Percentiles rank a stretch among this genome's conserved stretches.
phyloP scores from a whole-genome alignment of 1,284 basidiomycete species.

The Apiotrichum akiyoshidainum region DNA sequence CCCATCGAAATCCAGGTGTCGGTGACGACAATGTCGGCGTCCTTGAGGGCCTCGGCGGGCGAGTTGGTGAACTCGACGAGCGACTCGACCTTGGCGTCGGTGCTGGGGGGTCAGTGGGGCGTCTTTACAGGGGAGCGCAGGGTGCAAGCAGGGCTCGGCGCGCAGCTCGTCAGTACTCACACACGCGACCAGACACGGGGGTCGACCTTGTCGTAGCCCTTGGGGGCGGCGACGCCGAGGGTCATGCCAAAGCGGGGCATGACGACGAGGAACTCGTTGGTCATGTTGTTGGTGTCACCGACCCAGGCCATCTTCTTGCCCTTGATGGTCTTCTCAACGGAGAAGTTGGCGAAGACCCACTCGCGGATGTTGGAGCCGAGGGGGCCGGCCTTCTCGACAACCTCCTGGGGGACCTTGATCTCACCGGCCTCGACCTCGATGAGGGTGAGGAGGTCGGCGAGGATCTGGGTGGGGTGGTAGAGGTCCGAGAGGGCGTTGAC shows the following conservation, averaged over 20 bases:
- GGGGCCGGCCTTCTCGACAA: constrained; percentile 1
- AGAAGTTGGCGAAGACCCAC: constrained; percentile 16
- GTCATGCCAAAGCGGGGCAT: constrained; percentile 87
- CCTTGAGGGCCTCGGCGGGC: constrained; percentile 79
- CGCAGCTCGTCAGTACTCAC: constrained; percentile 24
- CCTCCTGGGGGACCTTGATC: constrained; percentile 1
- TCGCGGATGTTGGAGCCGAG: neutral
- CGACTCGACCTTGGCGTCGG: constrained; percentile 42
- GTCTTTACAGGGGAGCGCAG: neutral
- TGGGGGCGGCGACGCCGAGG: constrained; percentile 76
- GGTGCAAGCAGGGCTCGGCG: too few species aligned
- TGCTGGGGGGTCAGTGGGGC: constrained; percentile 21
- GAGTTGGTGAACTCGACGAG: constrained; percentile 46
- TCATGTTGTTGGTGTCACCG: constrained; percentile 92
- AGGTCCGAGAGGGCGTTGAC: constrained; percentile 92
- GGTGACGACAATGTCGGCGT: constrained; percentile 90
- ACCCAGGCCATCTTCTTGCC: constrained; percentile 83
- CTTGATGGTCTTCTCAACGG: constrained; percentile 34
- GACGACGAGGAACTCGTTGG: constrained; percentile 95
- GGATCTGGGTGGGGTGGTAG: constrained; percentile 94
- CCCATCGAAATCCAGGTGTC: constrained; percentile 99
- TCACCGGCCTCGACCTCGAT: constrained; percentile 59
- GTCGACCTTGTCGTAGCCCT: constrained; percentile 64
- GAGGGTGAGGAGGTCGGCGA: constrained; percentile 88
- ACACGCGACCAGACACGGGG: constrained; percentile 75